A percentile compares a stretch with the other conserved stretches of the same genome.
Evolutionary conservation across 2,329 filamentous ascomycete genomes (phyloP).

Genomic region (Exophiala sideris): DNA sequence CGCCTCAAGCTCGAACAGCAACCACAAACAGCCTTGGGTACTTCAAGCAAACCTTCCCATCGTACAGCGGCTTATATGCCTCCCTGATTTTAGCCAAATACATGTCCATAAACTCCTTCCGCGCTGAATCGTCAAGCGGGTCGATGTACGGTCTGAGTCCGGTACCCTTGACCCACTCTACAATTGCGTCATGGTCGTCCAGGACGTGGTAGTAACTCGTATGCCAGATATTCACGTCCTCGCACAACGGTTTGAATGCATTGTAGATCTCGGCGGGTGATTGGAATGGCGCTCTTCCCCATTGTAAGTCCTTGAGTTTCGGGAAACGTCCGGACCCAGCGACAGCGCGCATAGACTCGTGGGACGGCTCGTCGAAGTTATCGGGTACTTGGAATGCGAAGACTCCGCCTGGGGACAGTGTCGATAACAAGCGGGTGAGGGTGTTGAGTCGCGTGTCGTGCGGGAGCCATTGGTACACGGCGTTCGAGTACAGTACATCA

Average conservation of each 20-base stretch:
- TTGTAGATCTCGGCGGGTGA: constrained; percentile 49
- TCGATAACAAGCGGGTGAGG: constrained; percentile 43
- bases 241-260: constrained; percentile 43
- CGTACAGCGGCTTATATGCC: constrained; percentile 44
- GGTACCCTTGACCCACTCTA: constrained; percentile 60
- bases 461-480: constrained; percentile 59
- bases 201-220: constrained; percentile 54
- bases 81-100: constrained; percentile 47
- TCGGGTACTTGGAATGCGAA: constrained; percentile 56
- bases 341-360: constrained; percentile 49
- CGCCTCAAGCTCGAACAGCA: constrained; percentile 32
- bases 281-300: constrained; percentile 40
- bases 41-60: constrained; percentile 54
- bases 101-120: constrained; percentile 43
- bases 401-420: constrained; percentile 44
- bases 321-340: constrained; percentile 42
- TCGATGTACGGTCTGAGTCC: constrained; percentile 56
- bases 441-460: constrained; percentile 42
- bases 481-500: constrained; percentile 56
- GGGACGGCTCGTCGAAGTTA: constrained; percentile 50
- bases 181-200: constrained; percentile 47
- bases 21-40: constrained; percentile 59
- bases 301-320: constrained; percentile 27
- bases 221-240: constrained; percentile 52
- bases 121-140: constrained; percentile 41